Evolutionary conservation across 2,329 filamentous ascomycete species (phyloP), one percentile per base, ranked within the genome.

Genomic region (Aspergillus ochraceus): DNA sequence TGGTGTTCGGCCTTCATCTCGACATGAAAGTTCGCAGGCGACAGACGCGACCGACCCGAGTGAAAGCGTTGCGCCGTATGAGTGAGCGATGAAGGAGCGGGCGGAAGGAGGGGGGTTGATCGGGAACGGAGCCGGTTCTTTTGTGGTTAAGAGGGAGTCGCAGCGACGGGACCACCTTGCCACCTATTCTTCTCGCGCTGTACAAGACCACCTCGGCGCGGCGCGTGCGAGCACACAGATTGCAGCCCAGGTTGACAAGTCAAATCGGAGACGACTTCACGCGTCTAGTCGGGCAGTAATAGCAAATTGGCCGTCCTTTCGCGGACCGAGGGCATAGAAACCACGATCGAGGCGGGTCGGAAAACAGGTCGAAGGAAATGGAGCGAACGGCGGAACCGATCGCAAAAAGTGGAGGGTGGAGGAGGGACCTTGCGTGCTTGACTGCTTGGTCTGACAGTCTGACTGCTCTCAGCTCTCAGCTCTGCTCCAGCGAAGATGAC

Each of bases 1-100:
- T 75, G 72, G 64, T 66, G 68, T 54, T 69, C 68, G 62, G 66
- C 58, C 47, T 71, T 71, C 71, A 74, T 74, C 61, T 67, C 65
- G 67, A 64, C 71, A 72, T 73, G 59, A 66, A 67, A 47, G 54
- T 12, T n/a, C 29, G 20, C 3, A n/a, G 52, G 26, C 30, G 49
- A 57, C 14, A 26, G 54, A 26, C 39, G 32, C 49, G 45, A 52
- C 20, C 24, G 39, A 26, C 10, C 42, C 29, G 42, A 50, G 19
- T 29, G 32, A 36, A 20, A 32, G 42, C 36, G 36, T 42, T 39
- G 56, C 20, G 49, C 22, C n/a, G 12, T 46, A 47, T n/a, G 42
- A 19, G 53, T 26, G 46, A 42, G 12, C 26, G 49, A 49, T 24
- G 53, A 32, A 20, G 29, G 30, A 39, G 55, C 47, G 36, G 49